Evolutionary conservation across 202 grass and related monocot genomes (phyloP), one percentile per base, ranked within the genome.

Genomic region (Schoenoplectus triqueter): DNA sequence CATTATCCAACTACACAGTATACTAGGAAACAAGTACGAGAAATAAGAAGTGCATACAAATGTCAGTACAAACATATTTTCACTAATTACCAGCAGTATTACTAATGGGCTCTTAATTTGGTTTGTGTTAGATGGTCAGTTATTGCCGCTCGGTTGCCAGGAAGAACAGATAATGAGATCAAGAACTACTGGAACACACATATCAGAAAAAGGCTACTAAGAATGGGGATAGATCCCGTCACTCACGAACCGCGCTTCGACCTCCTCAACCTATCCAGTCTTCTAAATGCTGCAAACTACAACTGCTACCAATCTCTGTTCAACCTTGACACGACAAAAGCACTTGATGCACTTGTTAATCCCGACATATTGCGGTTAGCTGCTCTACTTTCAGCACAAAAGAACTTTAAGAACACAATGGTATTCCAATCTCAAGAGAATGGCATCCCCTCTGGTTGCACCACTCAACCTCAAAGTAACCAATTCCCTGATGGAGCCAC

Each of bases 141-240:
- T 63, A 99, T 99, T 71, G 96, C 96, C 20, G 96, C 96, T 68
- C 82, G 93, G 62, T 90, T 99, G 80, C 96, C 96, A 0, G 93
- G 96, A 41, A 88, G 96, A 84, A 98, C 96, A 65, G 96, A 98
- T 80, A 98, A 95, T 71, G 93, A 98, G 90, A 94, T 98, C 86
- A 98, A 98, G 86, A 98, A 98, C 90, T 98, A 98, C 80, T 98
- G 96, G 96, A 98, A 98, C 87, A 98, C 96, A 70, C 93, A 94
- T 90, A 96, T 99, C 84, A 91, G 96, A 67, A 99, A 95, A 90
- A 87, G 90, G 65, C 87, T 99, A 1, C 90, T 99, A 0, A 79
- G 88, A 46, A 94, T 95, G 93, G 91, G 93, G 21, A 83, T 95
- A 68, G 96, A 99, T 89, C 96, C 96, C 5, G 93, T 96, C 8